Conservation (phyloP, 2,329 filamentous ascomycete species). For the Rasamsonia emersonii region DNA sequence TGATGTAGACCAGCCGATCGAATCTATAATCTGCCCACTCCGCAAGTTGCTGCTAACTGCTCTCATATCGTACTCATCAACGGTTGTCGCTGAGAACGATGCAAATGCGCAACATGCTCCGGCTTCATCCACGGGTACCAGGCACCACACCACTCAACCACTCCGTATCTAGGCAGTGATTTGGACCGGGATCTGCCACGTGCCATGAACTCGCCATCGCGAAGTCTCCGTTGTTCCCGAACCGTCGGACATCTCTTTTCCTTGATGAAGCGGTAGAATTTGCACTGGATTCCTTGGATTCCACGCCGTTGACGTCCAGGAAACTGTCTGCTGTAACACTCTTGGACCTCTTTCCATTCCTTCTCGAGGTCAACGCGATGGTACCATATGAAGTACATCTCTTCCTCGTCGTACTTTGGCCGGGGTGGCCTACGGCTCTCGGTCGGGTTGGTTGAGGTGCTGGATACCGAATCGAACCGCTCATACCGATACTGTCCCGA, state of each 20-base stretch:
- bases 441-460: conserved; percentile 25
- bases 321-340: conserved; percentile 37
- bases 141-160: conserved; percentile 30
- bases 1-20: conserved; percentile 1
- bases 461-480: conserved; percentile 34
- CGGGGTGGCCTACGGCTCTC: conserved; percentile 35
- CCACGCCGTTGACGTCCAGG: conserved; percentile 28
- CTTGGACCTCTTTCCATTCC: conserved; percentile 38
- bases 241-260: conserved; percentile 37
- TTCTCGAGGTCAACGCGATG: conserved; percentile 38
- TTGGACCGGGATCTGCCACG: conserved; percentile 21
- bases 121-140: conserved; percentile 38
- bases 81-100: conserved; percentile 2
- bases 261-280: conserved; percentile 42
- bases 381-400: conserved; percentile 44
- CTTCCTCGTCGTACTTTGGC: conserved; percentile 39
- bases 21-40: too few species aligned
- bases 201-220: conserved; percentile 29
- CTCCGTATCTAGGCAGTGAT: conserved; percentile 29
- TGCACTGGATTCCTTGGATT: conserved; percentile 42
- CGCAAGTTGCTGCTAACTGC: too few species aligned
- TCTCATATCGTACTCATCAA: too few species aligned
- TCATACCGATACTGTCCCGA: conserved; percentile 30
- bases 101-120: conserved; percentile 18
- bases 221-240: conserved; percentile 33